Base-by-base conservation (phyloP, 495 filamentous ascomycete genomes). In the Tuber magnatum region DNA sequence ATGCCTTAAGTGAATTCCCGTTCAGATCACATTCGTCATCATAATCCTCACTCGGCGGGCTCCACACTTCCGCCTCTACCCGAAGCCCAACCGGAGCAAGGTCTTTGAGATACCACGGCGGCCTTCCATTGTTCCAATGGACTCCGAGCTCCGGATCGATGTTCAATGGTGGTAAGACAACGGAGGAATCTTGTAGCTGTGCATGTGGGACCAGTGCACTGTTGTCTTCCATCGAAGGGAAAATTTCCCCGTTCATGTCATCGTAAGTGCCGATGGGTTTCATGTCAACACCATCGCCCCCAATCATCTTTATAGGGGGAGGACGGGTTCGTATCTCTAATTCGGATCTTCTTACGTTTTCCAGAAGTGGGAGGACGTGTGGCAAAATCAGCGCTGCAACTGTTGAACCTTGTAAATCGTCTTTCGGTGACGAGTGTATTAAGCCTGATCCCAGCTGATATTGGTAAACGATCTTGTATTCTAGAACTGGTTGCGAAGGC, bases 351-450 rank as follows among this genome's bases (percentile, higher is more conserved):
- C 56, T 65, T 3, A 93, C 93, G 69, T 90, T 88, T 82, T 97
- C 92, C 10, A 97, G 85, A 56, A 89, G 86, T 28, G 89, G 88
- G 81, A 95, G 91, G 39, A 97, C 87, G 5, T 89, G 88, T 83
- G 92, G 93, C 75, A 97, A 86, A 71, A 97, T 94, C 68, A 92
- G 87, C 82, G 94, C 97, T 22, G 91, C 94, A 41, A 93, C 70
- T 24, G 42, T 68, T 16, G 61, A 38, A 28, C 40, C 77, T 22
- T 71, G 70, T 35, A 56, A 32, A 71, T 81, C 75, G 51, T 71
- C 69, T 41, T 74, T 81, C 35, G 56, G 56, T 18, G 56, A 65
- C 35, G 39, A 46, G 41, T 10, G 16, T 32, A 28, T 22, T 14
- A 28, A 51, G 28, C 20, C 40, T 56, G 46, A 51, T 69, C 44